Evolutionary conservation across 108 stramenopile genomes (phyloP), one percentile per base, ranked within the genome.

Genomic region (Cyclostephanos tholiformis): DNA sequence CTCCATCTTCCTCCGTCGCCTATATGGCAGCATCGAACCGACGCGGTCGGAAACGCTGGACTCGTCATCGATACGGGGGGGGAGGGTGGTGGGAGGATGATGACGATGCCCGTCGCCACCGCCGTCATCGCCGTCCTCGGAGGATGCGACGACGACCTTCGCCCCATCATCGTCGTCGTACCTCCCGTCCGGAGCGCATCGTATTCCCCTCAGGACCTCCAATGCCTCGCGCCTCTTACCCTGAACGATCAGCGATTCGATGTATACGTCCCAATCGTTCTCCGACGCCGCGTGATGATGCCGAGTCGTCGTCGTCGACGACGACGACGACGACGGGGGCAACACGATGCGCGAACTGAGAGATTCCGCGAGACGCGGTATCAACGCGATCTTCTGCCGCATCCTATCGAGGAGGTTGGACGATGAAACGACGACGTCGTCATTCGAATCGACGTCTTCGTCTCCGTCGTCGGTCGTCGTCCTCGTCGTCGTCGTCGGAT

Each of bases 351-450:
- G 83, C 12, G 51, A 61, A 6, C 76, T 87, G 69, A 92, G 69
- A 7, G 86, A 86, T 69, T 92, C 91, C 0, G 91, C 91, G 59
- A 92, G 69, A 60, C 91, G 86, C 11, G 91, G 91, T 27, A 90
- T 62, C n/a, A 92, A 57, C 43, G 63, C 41, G 13, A 76, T 58
- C 49, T 81, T 79, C 72, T 82, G 67, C 12, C 52, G 35, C n/a
- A 72, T n/a, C 16, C 55, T 79, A 25, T 51, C 32, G 19, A 63
- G 56, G 27, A 36, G 55, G 6, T n/a, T n/a, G n/a, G n/a, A n/a
- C n/a, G 65, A 48, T n/a, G 69, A 35, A 6, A 78, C 66, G 36
- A 67, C 77, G 25, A 52, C 19, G 11, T 46, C 13, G 35, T 48
- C 25, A 12, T 8, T 41, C 41, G 41, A 12, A 12, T 41, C n/a